Percentiles rank a stretch among this genome's conserved stretches.
phyloP scores from a whole-genome alignment of 768 basidiomycete species.

The Mycena sanguinolenta region DNA sequence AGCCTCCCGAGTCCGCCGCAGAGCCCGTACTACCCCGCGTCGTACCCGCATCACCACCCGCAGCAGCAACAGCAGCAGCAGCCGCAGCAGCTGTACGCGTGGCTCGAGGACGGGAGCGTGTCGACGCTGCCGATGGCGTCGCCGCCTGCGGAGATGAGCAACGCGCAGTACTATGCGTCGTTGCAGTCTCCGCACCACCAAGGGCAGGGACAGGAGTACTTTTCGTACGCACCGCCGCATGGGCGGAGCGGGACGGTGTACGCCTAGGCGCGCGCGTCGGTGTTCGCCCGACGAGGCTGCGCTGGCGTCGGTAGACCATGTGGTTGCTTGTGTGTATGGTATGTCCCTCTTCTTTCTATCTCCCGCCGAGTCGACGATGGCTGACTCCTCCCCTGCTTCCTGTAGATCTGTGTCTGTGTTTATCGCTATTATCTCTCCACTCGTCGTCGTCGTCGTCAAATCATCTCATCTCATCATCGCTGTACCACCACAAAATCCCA shows the following conservation, averaged over 20 bases:
- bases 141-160: slow-evolving; percentile 30
- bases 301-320: too few species aligned
- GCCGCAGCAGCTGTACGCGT: slow-evolving; percentile 2
- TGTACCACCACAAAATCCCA: too few species aligned
- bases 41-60: not conserved
- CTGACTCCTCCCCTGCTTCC: too few species aligned
- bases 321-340: too few species aligned
- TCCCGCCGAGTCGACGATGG: too few species aligned
- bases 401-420: too few species aligned
- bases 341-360: too few species aligned
- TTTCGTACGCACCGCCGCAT: not conserved
- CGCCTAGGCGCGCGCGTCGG: not conserved
- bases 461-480: too few species aligned
- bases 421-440: too few species aligned
- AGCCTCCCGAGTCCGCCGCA: slow-evolving; percentile 30
- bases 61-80: not conserved
- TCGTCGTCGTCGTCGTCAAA: too few species aligned
- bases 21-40: slow-evolving; percentile 18
- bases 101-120: not conserved
- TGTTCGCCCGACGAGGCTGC: not conserved
- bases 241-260: slow-evolving; percentile 5
- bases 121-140: too few species aligned
- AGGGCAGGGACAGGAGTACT: not conserved
- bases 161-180: slow-evolving; percentile 34
- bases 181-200: not conserved